Conservation (phyloP, 441 rosid species). For the Adansonia grandidieri region DNA sequence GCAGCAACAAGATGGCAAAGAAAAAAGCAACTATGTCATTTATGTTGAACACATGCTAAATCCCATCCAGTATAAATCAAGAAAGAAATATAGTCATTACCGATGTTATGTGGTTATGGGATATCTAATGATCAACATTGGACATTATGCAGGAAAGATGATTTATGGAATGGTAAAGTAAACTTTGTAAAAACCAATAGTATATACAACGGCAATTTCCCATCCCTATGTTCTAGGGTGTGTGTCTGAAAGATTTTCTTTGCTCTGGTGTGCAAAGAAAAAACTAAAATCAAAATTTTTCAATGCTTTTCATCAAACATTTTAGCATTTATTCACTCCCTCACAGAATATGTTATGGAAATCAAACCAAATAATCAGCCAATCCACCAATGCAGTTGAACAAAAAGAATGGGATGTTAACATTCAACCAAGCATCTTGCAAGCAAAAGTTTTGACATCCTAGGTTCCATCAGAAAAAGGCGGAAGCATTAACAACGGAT, state of each 20-base stretch:
- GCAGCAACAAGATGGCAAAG: neutral
- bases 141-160: neutral
- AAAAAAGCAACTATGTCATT: neutral
- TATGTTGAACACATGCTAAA: slow-evolving; percentile 12
- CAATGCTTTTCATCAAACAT: neutral
- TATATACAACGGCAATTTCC: neutral
- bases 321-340: neutral
- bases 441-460: neutral
- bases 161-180: neutral
- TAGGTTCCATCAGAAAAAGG: slow-evolving; percentile 8
- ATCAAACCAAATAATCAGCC: neutral
- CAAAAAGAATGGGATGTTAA: neutral
- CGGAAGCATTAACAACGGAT: neutral
- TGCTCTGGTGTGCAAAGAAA: neutral
- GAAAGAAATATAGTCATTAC: slow-evolving; percentile 3
- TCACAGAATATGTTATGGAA: neutral
- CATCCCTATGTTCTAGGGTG: neutral
- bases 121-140: neutral
- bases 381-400: neutral
- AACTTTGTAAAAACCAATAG: neutral
- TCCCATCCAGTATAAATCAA: slow-evolving; percentile 16
- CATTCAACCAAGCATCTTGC: neutral
- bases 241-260: neutral
- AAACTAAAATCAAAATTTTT: neutral
- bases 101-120: neutral